Evolutionary conservation across 1,284 basidiomycete species (phyloP).

Genomic region (Kwoniella shivajii): DNA sequence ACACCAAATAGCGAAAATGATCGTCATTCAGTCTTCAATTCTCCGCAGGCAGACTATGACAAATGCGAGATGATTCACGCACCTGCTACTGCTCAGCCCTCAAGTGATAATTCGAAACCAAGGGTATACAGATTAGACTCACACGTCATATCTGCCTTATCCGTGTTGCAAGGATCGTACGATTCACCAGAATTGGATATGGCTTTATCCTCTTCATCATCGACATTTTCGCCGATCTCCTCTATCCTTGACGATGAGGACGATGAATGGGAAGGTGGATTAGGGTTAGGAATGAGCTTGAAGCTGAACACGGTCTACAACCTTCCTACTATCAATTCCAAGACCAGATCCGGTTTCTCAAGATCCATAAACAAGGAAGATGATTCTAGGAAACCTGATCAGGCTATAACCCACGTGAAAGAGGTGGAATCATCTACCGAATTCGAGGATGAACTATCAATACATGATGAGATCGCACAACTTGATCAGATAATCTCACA

Average conservation of each 20-base stretch:
- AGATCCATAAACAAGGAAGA: neutral
- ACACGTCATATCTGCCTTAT: constrained; percentile 22
- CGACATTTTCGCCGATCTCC: neutral
- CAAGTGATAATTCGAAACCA: neutral
- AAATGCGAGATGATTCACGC: neutral
- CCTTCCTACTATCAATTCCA: constrained; percentile 8
- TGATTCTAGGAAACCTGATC: neutral
- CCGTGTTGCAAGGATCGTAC: constrained; percentile 10
- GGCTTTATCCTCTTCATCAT: constrained; percentile 6
- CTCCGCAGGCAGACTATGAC: neutral
- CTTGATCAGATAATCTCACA: too few relatives aligned
- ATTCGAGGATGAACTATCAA: neutral
- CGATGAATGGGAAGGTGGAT: neutral
- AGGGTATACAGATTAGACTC: constrained; percentile 25
- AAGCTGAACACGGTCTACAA: constrained; percentile 11
- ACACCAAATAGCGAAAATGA: too few relatives aligned
- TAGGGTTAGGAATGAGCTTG: constrained; percentile 13
- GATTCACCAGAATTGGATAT: constrained; percentile 21
- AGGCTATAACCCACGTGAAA: neutral
- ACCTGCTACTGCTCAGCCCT: neutral
- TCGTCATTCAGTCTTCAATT: too few relatives aligned
- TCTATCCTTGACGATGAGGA: neutral
- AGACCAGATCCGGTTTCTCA: neutral
- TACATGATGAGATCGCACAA: too few relatives aligned
- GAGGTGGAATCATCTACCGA: neutral